Evolutionary conservation across 2,329 filamentous ascomycete species (phyloP), one percentile per base, ranked within the genome.

Genomic region (Venturia oleaginea): DNA sequence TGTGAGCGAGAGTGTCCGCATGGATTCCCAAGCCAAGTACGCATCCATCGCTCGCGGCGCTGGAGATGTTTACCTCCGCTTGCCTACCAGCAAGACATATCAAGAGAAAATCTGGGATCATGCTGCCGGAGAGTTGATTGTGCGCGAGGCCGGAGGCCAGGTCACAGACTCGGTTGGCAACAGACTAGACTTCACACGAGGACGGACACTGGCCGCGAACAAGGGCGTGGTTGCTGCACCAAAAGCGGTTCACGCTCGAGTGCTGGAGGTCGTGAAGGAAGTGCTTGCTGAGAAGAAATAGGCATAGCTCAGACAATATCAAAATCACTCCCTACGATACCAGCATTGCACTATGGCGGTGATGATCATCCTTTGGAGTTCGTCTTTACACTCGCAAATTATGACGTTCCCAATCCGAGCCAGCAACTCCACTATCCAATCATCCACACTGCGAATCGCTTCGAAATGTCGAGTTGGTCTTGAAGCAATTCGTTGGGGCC

Each of bases 81-180:
- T 99, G 65, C 94, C 94, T 3, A 88, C 91, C 34, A 89, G 85
- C 74, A 89, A 88, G 70, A 87, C 88, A 63, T 99, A 99, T 79
- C 86, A 96, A 75, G 94, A 99, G 83, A 99, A 99, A 85, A 99
- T 99, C 70, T 99, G 94, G 94, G 94, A 99, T 74, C 94, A 99
- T 76, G 94, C 94, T 22, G 94, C 93, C 15, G 94, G 94, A 48
- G 92, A 96, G 71, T 79, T 99, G 66, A 92, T 99, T 69, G 94
- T 97, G 48, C 84, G 92, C 65, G 95, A 99, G 78, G 92, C 94
- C 2, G 94, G 94, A 62, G 95, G 94, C 60, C 81, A 89, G 72
- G 93, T 99, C 63, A 95, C 92, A 1, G 95, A 99, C 76, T 88
- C 92, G 48, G 83, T 88, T 67, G 94, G 95, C 70, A 90, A 90